Evolutionary conservation across 768 basidiomycete species (phyloP), one percentile per base, ranked within the genome.

Genomic region (Boletus patriciae): DNA sequence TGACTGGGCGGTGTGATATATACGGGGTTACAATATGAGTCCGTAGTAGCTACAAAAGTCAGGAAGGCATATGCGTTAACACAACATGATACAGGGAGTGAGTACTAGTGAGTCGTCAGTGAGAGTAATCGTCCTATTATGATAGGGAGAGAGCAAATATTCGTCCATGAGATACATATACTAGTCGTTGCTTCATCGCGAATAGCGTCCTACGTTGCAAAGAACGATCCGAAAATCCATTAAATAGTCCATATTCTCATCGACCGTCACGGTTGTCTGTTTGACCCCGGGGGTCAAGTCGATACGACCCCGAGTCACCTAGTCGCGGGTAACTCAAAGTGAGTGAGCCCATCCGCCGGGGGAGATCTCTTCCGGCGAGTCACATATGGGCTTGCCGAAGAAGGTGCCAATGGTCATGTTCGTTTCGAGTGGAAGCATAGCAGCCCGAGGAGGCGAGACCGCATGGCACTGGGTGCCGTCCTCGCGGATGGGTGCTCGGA

Each of bases 341-440:
- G 37, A 21, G 18, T 10, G 21, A 18, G 46, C 38, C 49, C 15
- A 16, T 38, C 42, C 59, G 6, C 40, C 33, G 11, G 46, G 19
- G 43, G 41, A 29, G 15, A 68, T 58, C 58, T 49, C 23, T 6
- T 65, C 62, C 33, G 66, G 66, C 4, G 66, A 68, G 15, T 70
- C 68, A n/a, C 66, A 70, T 4, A 62, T 13, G 0, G 63, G 55
- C 34, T 46, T 37, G 50, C 46, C 53, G 15, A 65, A 57, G 29
- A 47, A 57, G 10, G 7, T 38, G 3, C 34, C 34, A 9, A 9
- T 29, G 51, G 33, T 54, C 25, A 23, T 23, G 53, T 21, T 21
- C 41, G 37, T 21, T 43, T 65, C 60, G 8, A 55, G 40, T 7
- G 42, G 18, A 11, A 46, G 44, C 21, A 43, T 7, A 6, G 25